Evolutionary conservation across 2,329 filamentous ascomycete genomes (phyloP).

Genomic region (Cephalotrichum gorgonifer): DNA sequence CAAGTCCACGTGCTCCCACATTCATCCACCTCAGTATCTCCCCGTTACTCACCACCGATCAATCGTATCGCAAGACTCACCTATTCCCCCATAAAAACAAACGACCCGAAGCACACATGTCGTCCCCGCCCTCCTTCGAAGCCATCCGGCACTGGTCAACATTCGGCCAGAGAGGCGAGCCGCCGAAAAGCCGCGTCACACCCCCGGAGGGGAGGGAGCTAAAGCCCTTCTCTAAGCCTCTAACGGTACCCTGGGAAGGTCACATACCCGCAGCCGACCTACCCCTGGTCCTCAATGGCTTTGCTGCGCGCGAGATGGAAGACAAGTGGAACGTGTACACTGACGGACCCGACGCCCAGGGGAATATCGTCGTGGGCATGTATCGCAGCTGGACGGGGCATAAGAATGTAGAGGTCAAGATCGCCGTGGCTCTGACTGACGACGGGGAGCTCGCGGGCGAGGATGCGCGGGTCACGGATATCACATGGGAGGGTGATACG

Average conservation of each 20-base stretch:
- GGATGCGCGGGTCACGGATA: neutral
- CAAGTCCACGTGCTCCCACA: too few relatives aligned
- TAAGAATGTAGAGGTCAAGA: neutral
- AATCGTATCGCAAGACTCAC: too few relatives aligned
- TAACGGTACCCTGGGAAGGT: neutral
- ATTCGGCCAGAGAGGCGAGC: neutral
- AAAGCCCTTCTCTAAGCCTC: neutral
- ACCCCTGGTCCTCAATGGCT: neutral
- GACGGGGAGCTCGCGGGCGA: neutral
- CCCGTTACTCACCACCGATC: too few relatives aligned
- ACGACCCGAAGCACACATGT: too few relatives aligned
- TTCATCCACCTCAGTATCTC: too few relatives aligned
- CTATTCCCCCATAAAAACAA: too few relatives aligned
- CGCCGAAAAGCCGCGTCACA: neutral
- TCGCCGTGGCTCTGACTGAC: neutral
- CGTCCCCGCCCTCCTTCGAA: too few relatives aligned
- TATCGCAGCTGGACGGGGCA: neutral
- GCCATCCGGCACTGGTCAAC: neutral
- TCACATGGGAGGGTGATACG: neutral
- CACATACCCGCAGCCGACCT: neutral
- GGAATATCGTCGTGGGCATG: neutral
- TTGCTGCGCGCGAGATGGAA: neutral
- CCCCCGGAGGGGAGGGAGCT: neutral
- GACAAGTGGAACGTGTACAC: neutral
- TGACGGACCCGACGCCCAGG: neutral